A percentile compares a stretch with the other conserved stretches of the same genome.
Evolutionary conservation across 208 protist genomes (phyloP).

Genomic region (Acanthamoeba healyi): DNA sequence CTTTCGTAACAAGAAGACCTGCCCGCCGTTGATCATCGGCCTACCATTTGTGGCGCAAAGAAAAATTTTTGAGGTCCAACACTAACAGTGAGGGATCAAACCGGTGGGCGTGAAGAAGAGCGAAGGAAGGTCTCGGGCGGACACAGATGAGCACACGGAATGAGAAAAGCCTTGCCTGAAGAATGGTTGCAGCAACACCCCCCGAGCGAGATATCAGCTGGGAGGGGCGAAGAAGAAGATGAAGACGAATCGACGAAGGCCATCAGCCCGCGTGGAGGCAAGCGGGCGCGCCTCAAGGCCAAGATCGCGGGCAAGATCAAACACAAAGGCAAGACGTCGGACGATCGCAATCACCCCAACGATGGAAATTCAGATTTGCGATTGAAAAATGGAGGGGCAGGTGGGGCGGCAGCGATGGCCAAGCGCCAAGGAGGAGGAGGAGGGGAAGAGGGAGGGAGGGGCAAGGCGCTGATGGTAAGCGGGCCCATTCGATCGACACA

Average conservation of each 20-base stretch:
- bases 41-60: no score
- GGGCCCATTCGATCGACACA: conserved; percentile 28
- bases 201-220: background rate
- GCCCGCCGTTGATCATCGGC: background rate
- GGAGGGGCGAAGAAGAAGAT: background rate
- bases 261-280: background rate
- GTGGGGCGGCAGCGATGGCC: no score
- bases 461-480: conserved; percentile 22
- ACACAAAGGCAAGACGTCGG: background rate
- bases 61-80: no score
- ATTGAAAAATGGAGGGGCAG: background rate
- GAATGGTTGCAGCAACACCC: background rate
- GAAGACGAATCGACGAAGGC: background rate
- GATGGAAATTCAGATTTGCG: background rate
- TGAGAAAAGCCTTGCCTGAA: conserved; percentile 46
- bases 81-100: background rate
- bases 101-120: background rate
- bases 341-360: background rate
- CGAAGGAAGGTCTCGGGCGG: background rate
- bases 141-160: background rate
- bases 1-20: background rate
- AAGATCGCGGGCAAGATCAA: background rate
- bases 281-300: conserved; percentile 4
- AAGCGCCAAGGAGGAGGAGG: background rate
- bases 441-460: background rate